Conservation (phyloP, 139 green algal genomes). For the Picochlorum sp. region DNA sequence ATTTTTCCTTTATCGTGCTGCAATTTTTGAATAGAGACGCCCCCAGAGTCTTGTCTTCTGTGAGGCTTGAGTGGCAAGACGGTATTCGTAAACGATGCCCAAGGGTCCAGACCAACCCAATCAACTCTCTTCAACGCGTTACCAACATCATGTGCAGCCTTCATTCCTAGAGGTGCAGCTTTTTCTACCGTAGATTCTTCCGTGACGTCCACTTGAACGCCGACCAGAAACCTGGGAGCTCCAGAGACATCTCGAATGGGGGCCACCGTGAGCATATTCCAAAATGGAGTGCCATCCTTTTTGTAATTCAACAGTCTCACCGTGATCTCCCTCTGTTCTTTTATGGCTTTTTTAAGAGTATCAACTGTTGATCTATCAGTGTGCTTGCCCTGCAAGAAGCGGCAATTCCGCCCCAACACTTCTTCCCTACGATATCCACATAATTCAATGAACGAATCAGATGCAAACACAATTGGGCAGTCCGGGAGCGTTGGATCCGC, state of each 20-base stretch:
- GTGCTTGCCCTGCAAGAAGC: conserved; percentile 75
- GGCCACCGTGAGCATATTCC: conserved; percentile 97
- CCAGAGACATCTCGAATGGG: conserved; percentile 78
- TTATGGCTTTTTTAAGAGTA: conserved; percentile 71
- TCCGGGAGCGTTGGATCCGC: conserved; percentile 91
- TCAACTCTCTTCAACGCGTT: conserved; percentile 40
- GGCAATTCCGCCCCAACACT: conserved; percentile 90
- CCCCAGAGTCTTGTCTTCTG: conserved; percentile 21
- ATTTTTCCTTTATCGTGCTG: conserved; percentile 54
- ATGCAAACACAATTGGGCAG: conserved; percentile 94
- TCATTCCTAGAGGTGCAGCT: conserved; percentile 8
- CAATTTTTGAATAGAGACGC: conserved; percentile 16
- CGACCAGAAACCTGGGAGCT: conserved; percentile 80
- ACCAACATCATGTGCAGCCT: conserved; percentile 37
- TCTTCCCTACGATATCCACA: conserved; percentile 88
- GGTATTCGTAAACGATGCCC: conserved; percentile 39
- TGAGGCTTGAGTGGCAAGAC: conserved; percentile 44
- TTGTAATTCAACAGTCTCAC: conserved; percentile 95
- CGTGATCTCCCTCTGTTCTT: conserved; percentile 59
- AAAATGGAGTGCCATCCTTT: conserved; percentile 78
- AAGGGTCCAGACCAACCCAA: conserved; percentile 50
- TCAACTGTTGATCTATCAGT: conserved; percentile 71
- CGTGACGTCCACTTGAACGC: conserved; percentile 78
- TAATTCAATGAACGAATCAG: conserved; percentile 86
- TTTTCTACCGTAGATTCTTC: conserved; percentile 33